Conservation (phyloP, 2,329 filamentous ascomycete species). For the Alternaria gaisen region DNA sequence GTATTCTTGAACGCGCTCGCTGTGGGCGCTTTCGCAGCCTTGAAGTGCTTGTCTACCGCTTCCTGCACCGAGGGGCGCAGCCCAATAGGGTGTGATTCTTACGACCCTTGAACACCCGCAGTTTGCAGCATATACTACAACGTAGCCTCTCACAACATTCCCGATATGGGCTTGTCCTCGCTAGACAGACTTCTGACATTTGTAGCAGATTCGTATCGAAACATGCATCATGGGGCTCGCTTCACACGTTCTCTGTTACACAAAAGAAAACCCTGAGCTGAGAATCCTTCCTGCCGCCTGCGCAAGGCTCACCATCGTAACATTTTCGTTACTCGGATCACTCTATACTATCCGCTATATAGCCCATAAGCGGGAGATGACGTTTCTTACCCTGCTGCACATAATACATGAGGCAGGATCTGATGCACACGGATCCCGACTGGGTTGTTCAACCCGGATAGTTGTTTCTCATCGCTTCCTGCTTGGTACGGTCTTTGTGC, state of each 20-base stretch:
- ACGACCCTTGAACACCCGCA: not conserved
- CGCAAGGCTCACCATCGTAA: not conserved
- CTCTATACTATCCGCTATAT: conserved; percentile 2
- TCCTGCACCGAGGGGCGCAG: not conserved
- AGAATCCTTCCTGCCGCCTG: not conserved
- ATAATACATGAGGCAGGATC: conserved; percentile 1
- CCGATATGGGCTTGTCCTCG: too few relatives aligned
- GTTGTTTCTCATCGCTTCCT: not conserved
- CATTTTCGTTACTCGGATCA: not conserved
- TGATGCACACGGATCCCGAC: not conserved
- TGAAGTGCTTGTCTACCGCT: not conserved
- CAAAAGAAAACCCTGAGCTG: not conserved
- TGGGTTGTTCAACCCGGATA: not conserved
- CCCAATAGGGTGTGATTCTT: not conserved
- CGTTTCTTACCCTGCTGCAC: conserved; percentile 11
- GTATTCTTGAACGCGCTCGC: not conserved
- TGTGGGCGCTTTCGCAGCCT: not conserved
- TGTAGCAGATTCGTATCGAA: conserved; percentile 3
- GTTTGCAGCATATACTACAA: not conserved
- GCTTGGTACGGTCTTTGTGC: not conserved
- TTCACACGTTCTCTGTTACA: not conserved
- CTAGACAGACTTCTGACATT: not conserved
- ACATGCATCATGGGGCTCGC: not conserved
- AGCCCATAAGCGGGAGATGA: conserved; percentile 9
- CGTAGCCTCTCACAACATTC: not conserved